Base-by-base conservation (phyloP, 768 basidiomycete genomes). In the Pulveroboletus sp. region DNA sequence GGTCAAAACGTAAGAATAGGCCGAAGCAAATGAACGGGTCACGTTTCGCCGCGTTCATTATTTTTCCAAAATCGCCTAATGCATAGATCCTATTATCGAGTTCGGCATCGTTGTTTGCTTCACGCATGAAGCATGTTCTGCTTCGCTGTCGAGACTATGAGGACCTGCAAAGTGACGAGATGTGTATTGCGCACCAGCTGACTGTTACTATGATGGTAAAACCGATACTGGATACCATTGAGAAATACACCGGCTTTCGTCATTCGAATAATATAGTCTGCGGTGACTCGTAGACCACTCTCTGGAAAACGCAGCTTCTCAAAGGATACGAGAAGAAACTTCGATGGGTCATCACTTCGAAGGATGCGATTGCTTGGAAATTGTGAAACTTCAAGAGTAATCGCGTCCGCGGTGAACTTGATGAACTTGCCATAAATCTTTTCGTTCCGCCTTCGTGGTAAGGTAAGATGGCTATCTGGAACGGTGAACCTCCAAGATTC, bases 131-230 rank as follows among this genome's bases (percentile, higher is more conserved):
- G 56, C 83, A 86, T 26, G 82, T 83, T 17, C 82, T 71, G 24
- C 79, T 75, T 38, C 83, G 70, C 83, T 84, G 40, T 40, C 21
- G n/a, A 24, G 18, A 26, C 14, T 8, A 38, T 56, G 6, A 55
- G 39, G 47, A 43, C 39, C 26, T 10, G 15, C 14, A 27, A 44
- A 31, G 1, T 5, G 0, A 37, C 21, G 10, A 26, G 38, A 3
- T 10, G 10, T 28, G n/a, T 10, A 11, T 11, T 18, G 7, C 65
- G 72, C 53, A 83, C 82, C 60, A 85, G 57, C 54, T 86, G 84
- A 52, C 82, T 85, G 58, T 85, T 84, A 37, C 84, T 84, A 50
- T 86, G 84, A 49, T 81, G 80, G 51, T 83, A 85, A 60, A 85
- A 86, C 2, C 83, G 77, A 61, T 84, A 84, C 54, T 84, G 79